Conservation (phyloP, 495 filamentous ascomycete genomes). For the Neurospora sp. region DNA sequence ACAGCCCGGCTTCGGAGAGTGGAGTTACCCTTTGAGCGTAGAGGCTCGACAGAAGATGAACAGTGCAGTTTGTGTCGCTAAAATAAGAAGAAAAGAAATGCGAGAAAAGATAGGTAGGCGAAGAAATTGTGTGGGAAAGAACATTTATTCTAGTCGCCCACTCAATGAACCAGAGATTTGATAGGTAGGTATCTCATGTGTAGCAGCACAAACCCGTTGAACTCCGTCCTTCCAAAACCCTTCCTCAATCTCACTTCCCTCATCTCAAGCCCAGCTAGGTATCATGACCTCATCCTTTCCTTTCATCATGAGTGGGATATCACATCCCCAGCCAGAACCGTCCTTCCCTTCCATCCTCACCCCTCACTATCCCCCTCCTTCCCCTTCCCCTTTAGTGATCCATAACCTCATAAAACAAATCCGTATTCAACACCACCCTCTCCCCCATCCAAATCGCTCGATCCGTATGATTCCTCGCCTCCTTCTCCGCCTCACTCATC, state of each 20-base stretch:
- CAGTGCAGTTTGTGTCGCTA: too few relatives aligned
- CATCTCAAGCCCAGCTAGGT: neutral
- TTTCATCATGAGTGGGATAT: too few relatives aligned
- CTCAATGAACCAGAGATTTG: too few relatives aligned
- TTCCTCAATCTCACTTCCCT: neutral
- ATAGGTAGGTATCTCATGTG: neutral
- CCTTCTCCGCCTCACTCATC: conserved; percentile 27
- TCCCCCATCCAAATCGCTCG: conserved; percentile 81
- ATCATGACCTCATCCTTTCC: neutral
- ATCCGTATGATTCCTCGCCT: conserved; percentile 58
- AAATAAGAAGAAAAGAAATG: too few relatives aligned
- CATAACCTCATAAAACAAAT: conserved; percentile 40
- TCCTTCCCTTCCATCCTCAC: neutral
- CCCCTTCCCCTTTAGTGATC: neutral
- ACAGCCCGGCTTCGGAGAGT: neutral
- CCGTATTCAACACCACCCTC: conserved; percentile 56
- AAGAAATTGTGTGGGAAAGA: too few relatives aligned
- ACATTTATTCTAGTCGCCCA: too few relatives aligned
- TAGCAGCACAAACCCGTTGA: neutral
- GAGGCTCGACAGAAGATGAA: too few relatives aligned
- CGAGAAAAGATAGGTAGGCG: too few relatives aligned
- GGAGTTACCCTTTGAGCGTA: too few relatives aligned
- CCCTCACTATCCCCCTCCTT: neutral
- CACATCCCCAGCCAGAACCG: neutral
- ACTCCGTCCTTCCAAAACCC: neutral